A percentile compares a stretch with the other conserved stretches of the same genome.
These are phyloP conservation scores for Labyrinthula sp. DNA, from an alignment of 352 stramenopile species.

Conservation along the genomic window DNA sequence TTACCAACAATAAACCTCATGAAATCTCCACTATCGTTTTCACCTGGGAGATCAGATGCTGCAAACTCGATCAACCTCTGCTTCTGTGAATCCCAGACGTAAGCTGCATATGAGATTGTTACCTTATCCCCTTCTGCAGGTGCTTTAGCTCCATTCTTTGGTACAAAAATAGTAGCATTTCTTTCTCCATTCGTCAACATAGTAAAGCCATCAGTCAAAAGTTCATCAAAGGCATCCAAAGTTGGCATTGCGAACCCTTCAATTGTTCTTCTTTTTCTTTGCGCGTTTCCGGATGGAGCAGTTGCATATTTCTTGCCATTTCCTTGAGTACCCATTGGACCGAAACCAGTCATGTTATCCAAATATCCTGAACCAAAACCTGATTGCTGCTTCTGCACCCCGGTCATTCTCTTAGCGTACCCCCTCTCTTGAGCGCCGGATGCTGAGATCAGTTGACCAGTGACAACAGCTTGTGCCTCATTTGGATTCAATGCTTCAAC, in stretches of 20 bases:
- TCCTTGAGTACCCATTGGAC: too few species aligned
- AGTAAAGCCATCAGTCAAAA: conserved; percentile 22
- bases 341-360: too few species aligned
- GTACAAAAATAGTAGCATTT: neutral
- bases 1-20: conserved; percentile 25
- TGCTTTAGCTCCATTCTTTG: neutral
- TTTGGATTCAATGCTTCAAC: conserved; percentile 16
- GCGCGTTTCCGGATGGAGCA: neutral
- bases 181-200: conserved; percentile 20
- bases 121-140: conserved; percentile 17
- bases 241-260: conserved; percentile 1
- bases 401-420: conserved; percentile 2
- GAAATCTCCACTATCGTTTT: neutral
- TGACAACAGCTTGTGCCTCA: conserved; percentile 5
- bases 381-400: too few species aligned
- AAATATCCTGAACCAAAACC: too few species aligned
- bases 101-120: conserved; percentile 12
- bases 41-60: conserved; percentile 13
- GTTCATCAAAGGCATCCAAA: conserved; percentile 16
- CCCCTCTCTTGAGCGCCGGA: conserved; percentile 10
- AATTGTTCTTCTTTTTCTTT: neutral
- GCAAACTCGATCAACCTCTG: conserved; percentile 21
- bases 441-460: conserved; percentile 1
- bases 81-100: conserved; percentile 18
- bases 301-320: conserved; percentile 1